Evolutionary conservation across 2,329 filamentous ascomycete genomes (phyloP).

Genomic region (Colletotrichum lindemuthianum): DNA sequence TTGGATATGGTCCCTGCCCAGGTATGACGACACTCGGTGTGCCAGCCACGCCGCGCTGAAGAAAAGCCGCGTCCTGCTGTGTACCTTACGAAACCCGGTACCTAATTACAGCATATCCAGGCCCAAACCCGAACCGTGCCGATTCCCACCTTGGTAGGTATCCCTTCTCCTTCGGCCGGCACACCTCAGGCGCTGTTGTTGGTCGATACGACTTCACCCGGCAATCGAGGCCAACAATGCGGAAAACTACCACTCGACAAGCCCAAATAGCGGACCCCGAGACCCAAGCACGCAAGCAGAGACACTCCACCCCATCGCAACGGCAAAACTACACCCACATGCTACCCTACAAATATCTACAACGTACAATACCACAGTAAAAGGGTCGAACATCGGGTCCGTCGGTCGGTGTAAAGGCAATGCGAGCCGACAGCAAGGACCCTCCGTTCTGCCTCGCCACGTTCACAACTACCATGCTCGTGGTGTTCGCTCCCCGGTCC

Average conservation of each 20-base stretch:
- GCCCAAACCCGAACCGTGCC: conserved; percentile 2
- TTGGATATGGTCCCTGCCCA: neutral
- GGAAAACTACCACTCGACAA: neutral
- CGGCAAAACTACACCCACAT: neutral
- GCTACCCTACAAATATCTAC: neutral
- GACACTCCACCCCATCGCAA: neutral
- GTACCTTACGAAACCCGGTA: too few relatives aligned
- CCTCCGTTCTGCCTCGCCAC: conserved; percentile 2
- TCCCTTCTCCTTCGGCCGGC: neutral
- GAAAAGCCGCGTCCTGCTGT: neutral
- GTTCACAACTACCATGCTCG: too few relatives aligned
- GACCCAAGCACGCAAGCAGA: neutral
- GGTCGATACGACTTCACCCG: neutral
- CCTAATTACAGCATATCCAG: neutral
- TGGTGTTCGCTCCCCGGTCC: too few relatives aligned
- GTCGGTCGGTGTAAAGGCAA: conserved; percentile 22
- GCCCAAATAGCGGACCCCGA: neutral
- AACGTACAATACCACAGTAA: neutral
- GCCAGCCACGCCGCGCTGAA: neutral
- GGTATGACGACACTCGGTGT: conserved; percentile 16
- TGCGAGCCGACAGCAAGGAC: conserved; percentile 21
- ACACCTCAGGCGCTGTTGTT: neutral
- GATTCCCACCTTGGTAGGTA: conserved; percentile 22
- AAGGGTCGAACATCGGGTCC: neutral
- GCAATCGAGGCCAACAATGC: too few relatives aligned